Base-by-base conservation (phyloP, 192 early-diverging fungal genomes). In the Kappamyces sp. region DNA sequence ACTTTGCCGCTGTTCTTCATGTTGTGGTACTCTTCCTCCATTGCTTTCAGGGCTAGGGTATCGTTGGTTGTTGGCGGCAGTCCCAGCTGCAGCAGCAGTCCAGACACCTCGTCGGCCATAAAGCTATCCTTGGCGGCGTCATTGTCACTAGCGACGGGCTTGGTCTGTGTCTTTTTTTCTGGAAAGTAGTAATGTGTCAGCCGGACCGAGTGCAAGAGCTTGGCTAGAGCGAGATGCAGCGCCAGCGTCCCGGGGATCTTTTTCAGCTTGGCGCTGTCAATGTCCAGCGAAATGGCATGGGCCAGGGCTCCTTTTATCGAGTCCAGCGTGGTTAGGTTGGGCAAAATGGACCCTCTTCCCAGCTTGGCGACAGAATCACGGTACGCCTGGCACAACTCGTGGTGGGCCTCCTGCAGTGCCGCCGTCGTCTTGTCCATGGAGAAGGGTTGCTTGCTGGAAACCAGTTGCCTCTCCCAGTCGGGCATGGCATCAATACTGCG, bases 11-110 rank as follows among this genome's bases (percentile, higher is more conserved):
- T n/a, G 3, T 54, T 54, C 41, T 58, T 36, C 5, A 80, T 54
- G 10, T 75, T 49, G 36, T 74, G 73, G 58, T 70, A 80, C 50
- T 80, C 78, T 31, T 36, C 71, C 42, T 78, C 75, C 13, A 80
- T 73, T 15, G 75, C 78, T 49, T 67, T 62, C 1, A 80, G 36
- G 61, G 75, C 70, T 2, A 47, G 44, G 1, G 64, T 61, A 50
- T 80, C 64, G 53, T 57, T 71, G 33, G 71, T 68, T 52, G 36
- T 46, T 34, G 48, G 61, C n/a, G 65, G 33, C 5, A 80, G 62
- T 0, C 69, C 76, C 3, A 80, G 66, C 7, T 64, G 55, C 38
- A 69, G 49, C 36, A 80, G 65, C 33, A 78, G 57, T 4, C 78
- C 78, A 3, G 72, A 60, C 2, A 78, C 71, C 53, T 80, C 78